Percentiles rank a stretch among this genome's conserved stretches.
phyloP scores from a whole-genome alignment of 345 rosid species.

The Mercurialis annua region DNA sequence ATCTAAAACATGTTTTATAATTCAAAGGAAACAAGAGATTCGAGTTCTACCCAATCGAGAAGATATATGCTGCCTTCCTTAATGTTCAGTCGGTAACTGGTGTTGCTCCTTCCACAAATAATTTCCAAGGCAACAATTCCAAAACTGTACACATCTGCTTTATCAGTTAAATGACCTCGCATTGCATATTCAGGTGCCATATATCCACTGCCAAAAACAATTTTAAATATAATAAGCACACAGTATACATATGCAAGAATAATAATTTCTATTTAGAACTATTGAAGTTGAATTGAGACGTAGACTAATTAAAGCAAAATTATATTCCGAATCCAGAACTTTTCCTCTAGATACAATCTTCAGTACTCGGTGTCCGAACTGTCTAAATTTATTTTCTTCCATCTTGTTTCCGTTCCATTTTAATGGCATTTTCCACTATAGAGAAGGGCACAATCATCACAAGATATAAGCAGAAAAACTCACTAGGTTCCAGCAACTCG shows the following conservation, averaged over 20 bases:
- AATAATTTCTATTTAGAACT: too few species aligned
- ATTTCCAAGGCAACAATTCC: conserved; percentile 19
- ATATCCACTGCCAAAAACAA: conserved; percentile 16
- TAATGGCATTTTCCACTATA: neutral
- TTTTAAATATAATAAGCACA: too few species aligned
- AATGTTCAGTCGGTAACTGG: neutral
- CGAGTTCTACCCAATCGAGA: conserved; percentile 13
- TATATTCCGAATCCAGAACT: too few species aligned
- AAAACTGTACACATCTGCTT: conserved; percentile 18
- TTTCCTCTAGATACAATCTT: neutral
- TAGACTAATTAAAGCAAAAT: too few species aligned
- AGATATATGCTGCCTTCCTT: conserved; percentile 3
- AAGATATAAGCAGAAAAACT: neutral
- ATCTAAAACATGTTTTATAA: neutral
- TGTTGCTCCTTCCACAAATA: conserved; percentile 17
- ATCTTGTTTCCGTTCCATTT: neutral
- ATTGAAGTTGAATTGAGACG: too few species aligned
- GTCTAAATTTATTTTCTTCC: neutral
- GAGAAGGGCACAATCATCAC: neutral
- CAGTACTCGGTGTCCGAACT: neutral
- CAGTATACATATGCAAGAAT: neutral
- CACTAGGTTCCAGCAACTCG: conserved; percentile 15
- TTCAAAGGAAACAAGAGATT: neutral
- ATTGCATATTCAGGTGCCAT: conserved; percentile 22
- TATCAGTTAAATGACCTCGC: conserved; percentile 17